These are phyloP conservation scores for Arabis alpina DNA, from an alignment of 345 rosid genomes.

Conservation along the genomic window DNA sequence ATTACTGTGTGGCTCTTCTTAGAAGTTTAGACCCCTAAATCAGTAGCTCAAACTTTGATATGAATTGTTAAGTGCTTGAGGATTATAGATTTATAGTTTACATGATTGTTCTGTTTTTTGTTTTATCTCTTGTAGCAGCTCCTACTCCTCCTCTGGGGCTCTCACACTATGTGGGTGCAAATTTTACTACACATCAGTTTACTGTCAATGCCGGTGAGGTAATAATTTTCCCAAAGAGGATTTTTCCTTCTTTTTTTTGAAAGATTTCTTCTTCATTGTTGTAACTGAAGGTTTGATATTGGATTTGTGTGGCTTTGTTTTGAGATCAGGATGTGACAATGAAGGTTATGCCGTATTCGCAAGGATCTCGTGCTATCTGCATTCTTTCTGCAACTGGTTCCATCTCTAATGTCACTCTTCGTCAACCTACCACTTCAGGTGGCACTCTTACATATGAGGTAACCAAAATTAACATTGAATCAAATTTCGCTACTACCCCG, in stretches of 20 bases:
- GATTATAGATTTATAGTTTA: not conserved
- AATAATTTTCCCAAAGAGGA: conserved; percentile 32
- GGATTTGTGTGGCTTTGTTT: conserved; percentile 1
- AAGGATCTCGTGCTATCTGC: conserved; percentile 87
- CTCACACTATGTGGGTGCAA: conserved; percentile 74
- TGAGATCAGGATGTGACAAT: conserved; percentile 80
- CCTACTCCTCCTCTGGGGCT: conserved; percentile 40
- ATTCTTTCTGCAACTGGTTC: conserved; percentile 88
- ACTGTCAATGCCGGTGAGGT: conserved; percentile 96
- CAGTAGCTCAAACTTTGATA: conserved; percentile 15
- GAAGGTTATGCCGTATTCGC: conserved; percentile 90
- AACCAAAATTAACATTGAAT: not conserved
- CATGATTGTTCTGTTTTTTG: conserved; percentile 18
- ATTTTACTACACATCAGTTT: conserved; percentile 89
- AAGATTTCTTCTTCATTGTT: not conserved
- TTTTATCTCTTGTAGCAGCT: conserved; percentile 24
- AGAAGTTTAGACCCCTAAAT: too few species aligned
- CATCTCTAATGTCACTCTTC: conserved; percentile 91
- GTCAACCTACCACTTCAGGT: conserved; percentile 83
- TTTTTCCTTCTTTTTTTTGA: not conserved
- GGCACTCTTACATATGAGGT: conserved; percentile 99
- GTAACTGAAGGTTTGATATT: conserved; percentile 8
- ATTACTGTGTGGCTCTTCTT: too few species aligned
- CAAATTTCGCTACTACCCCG: not conserved
- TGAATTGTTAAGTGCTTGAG: conserved; percentile 20